A percentile compares a stretch with the other conserved stretches of the same genome.
These are phyloP conservation scores for Tetrahymena thermophila DNA, from an alignment of 73 alveolate species.

Conservation along the genomic window DNA sequence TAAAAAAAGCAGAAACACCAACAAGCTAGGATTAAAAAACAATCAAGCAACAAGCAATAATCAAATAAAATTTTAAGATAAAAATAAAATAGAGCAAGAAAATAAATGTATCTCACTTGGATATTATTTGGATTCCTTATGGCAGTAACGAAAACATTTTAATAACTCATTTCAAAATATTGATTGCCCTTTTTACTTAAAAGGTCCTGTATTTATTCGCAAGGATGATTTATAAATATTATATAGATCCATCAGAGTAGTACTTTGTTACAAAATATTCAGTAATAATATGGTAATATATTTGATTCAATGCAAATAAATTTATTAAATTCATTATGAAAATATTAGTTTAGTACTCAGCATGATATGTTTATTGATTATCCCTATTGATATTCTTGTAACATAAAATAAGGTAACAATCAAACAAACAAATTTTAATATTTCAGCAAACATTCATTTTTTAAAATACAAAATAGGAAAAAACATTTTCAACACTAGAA, in stretches of 20 bases:
- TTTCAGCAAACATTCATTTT: background rate
- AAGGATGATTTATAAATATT: background rate
- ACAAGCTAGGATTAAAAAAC: background rate
- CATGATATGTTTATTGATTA: constrained; percentile 50
- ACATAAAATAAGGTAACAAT: background rate
- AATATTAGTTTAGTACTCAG: constrained; percentile 41
- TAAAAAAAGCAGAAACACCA: background rate
- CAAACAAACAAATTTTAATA: no score
- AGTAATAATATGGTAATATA: background rate
- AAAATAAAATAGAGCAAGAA: background rate
- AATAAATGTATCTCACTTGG: background rate
- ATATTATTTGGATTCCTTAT: background rate
- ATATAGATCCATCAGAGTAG: background rate
- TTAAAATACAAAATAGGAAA: background rate
- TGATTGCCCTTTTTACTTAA: background rate
- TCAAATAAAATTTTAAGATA: background rate
- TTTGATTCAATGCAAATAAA: background rate
- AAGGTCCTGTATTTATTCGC: background rate
- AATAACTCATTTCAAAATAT: background rate
- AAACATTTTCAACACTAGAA: background rate
- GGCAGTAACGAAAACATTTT: background rate
- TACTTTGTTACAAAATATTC: background rate
- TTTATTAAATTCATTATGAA: background rate
- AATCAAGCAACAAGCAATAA: background rate
- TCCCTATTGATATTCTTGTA: constrained; percentile 69